Percentiles rank a stretch among this genome's conserved stretches.
phyloP scores from a whole-genome alignment of 495 filamentous ascomycete species.

The Penicillium subrubescens region DNA sequence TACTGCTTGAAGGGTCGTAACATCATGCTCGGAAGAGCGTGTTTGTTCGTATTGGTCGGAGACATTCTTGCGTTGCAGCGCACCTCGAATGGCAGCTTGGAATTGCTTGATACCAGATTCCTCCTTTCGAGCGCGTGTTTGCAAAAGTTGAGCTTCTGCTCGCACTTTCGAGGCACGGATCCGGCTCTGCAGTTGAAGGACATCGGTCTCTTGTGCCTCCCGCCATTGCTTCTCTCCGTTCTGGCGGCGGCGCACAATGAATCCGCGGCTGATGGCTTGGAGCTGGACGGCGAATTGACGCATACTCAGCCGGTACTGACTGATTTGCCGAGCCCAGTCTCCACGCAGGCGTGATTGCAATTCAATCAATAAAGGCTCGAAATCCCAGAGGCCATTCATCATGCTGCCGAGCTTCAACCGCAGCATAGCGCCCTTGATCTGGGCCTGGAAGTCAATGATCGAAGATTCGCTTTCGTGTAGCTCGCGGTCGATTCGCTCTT shows the following conservation, averaged over 20 bases:
- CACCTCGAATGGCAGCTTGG: conserved; percentile 63
- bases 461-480: conserved; percentile 70
- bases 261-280: conserved; percentile 80
- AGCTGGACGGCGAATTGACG: conserved; percentile 70
- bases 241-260: conserved; percentile 68
- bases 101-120: conserved; percentile 58
- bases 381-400: conserved; percentile 92
- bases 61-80: conserved; percentile 53
- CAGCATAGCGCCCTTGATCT: conserved; percentile 78
- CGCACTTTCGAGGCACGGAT: conserved; percentile 77
- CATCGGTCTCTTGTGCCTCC: conserved; percentile 67
- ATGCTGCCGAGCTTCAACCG: conserved; percentile 75
- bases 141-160: conserved; percentile 64
- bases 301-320: conserved; percentile 79
- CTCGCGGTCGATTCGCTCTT: conserved; percentile 86
- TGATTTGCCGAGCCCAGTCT: conserved; percentile 73
- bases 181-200: conserved; percentile 82
- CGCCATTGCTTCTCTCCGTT: conserved; percentile 64
- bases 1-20: conserved; percentile 71
- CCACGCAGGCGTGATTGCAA: conserved; percentile 85
- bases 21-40: conserved; percentile 46
- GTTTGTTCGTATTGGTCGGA: conserved; percentile 50
- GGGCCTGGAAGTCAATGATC: conserved; percentile 81
- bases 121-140: conserved; percentile 59
- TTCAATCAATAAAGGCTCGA: conserved; percentile 74